These are phyloP conservation scores for Exophiala aquamarina DNA, from an alignment of 2,329 filamentous ascomycete species.

Conservation along the genomic window DNA sequence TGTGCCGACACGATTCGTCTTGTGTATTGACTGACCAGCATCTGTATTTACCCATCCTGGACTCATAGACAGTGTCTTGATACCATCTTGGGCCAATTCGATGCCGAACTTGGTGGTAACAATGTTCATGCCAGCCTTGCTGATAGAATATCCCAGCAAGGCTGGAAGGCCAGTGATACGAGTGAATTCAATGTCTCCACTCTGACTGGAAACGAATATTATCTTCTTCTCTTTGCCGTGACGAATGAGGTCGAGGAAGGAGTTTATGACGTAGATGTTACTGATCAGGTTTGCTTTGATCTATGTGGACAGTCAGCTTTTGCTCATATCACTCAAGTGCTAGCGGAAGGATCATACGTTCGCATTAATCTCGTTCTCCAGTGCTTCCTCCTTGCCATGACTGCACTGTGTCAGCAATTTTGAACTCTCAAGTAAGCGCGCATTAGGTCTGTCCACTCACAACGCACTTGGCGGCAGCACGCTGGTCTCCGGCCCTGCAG, in stretches of 20 bases:
- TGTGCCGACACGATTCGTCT: slow-evolving; percentile 6
- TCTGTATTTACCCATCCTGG: slow-evolving; percentile 35
- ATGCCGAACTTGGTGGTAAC: slow-evolving; percentile 42
- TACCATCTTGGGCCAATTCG: slow-evolving; percentile 33
- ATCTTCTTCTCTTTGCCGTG: slow-evolving; percentile 44
- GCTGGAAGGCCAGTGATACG: slow-evolving; percentile 14
- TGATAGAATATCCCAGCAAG: slow-evolving; percentile 35
- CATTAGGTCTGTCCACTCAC: slow-evolving; percentile 11
- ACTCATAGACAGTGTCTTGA: slow-evolving; percentile 36
- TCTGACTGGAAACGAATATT: slow-evolving; percentile 39
- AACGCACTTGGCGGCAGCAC: slow-evolving; percentile 18
- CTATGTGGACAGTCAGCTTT: slow-evolving; percentile 13
- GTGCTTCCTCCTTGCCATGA: slow-evolving; percentile 20
- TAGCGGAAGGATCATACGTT: slow-evolving; percentile 16
- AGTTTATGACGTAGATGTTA: slow-evolving; percentile 30
- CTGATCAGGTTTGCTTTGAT: slow-evolving; percentile 19
- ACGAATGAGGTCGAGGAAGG: slow-evolving; percentile 42
- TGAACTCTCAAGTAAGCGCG: background rate
- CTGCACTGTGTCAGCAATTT: slow-evolving; percentile 16
- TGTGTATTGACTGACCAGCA: slow-evolving; percentile 15
- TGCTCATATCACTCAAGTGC: slow-evolving; percentile 2
- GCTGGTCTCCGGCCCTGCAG: slow-evolving; percentile 20
- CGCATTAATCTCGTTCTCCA: slow-evolving; percentile 22
- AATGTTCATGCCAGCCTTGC: slow-evolving; percentile 45
- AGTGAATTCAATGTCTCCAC: slow-evolving; percentile 33